phyloP scores from a whole-genome alignment of 352 stramenopile genomes.

The Phytopythium sindhum region DNA sequence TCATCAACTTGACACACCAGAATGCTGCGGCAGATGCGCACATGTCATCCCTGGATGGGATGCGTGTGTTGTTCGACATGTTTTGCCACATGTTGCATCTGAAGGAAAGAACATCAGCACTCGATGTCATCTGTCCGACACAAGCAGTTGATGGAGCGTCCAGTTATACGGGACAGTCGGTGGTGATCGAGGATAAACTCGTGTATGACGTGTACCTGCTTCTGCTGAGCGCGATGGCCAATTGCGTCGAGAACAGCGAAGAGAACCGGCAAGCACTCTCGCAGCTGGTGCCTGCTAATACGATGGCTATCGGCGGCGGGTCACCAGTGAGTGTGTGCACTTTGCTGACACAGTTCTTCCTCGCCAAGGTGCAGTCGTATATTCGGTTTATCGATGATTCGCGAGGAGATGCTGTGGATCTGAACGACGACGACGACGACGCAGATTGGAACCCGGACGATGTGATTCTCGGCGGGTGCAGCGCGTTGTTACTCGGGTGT shows the following conservation, averaged over 20 bases:
- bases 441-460: conserved; percentile 64
- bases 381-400: conserved; percentile 33
- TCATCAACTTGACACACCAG: conserved; percentile 83
- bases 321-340: conserved; percentile 19
- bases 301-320: neutral
- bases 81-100: conserved; percentile 39
- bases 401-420: neutral
- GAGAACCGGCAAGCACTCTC: conserved; percentile 48
- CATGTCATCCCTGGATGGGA: conserved; percentile 35
- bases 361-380: conserved; percentile 51
- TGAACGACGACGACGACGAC: neutral
- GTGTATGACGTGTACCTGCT: conserved; percentile 61
- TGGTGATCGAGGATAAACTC: conserved; percentile 31
- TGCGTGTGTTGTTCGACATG: conserved; percentile 31
- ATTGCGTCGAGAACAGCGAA: conserved; percentile 59
- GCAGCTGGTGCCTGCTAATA: conserved; percentile 6
- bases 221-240: conserved; percentile 65
- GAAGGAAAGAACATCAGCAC: neutral
- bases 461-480: conserved; percentile 67
- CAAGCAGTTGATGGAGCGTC: neutral
- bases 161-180: neutral
- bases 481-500: conserved; percentile 65
- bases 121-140: neutral
- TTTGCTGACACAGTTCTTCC: conserved; percentile 52
- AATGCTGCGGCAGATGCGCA: conserved; percentile 44